Evolutionary conservation across 2,329 filamentous ascomycete species (phyloP).

Genomic region (Hypomyces perniciosus): DNA sequence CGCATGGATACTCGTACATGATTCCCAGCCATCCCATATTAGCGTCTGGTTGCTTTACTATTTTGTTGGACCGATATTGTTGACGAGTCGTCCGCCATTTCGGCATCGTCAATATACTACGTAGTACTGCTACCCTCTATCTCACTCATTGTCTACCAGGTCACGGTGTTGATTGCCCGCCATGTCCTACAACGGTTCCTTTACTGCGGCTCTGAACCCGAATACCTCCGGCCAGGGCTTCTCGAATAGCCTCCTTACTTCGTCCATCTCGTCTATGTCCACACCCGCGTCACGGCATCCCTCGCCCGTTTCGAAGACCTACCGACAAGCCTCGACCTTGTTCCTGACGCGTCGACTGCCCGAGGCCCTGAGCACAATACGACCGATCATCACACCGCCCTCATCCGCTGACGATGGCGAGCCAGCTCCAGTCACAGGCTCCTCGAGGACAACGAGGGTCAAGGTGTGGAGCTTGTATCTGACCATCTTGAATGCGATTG

Average conservation of each 20-base stretch:
- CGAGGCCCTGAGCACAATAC: conserved; percentile 79
- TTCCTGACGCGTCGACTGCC: conserved; percentile 91
- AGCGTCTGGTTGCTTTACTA: background rate
- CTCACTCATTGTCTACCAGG: background rate
- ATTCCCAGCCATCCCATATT: background rate
- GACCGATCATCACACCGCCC: conserved; percentile 68
- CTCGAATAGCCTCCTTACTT: conserved; percentile 49
- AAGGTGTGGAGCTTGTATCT: conserved; percentile 98
- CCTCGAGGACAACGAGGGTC: conserved; percentile 75
- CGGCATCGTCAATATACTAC: background rate
- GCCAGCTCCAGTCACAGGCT: conserved; percentile 69
- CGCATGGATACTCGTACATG: conserved; percentile 1
- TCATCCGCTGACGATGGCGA: conserved; percentile 45
- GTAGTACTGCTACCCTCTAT: background rate
- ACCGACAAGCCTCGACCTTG: conserved; percentile 87
- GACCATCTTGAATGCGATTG: conserved; percentile 83
- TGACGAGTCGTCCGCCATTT: background rate
- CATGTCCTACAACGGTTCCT: conserved; percentile 42
- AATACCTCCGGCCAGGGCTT: conserved; percentile 37
- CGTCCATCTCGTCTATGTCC: conserved; percentile 64
- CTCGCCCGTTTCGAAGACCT: conserved; percentile 80
- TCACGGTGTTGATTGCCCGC: conserved; percentile 9
- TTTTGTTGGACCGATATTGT: background rate
- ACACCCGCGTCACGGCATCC: conserved; percentile 56
- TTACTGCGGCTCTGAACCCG: conserved; percentile 40